These are phyloP conservation scores for Debaryomyces udenii DNA, from an alignment of 1,139 yeast species.

Conservation along the genomic window DNA sequence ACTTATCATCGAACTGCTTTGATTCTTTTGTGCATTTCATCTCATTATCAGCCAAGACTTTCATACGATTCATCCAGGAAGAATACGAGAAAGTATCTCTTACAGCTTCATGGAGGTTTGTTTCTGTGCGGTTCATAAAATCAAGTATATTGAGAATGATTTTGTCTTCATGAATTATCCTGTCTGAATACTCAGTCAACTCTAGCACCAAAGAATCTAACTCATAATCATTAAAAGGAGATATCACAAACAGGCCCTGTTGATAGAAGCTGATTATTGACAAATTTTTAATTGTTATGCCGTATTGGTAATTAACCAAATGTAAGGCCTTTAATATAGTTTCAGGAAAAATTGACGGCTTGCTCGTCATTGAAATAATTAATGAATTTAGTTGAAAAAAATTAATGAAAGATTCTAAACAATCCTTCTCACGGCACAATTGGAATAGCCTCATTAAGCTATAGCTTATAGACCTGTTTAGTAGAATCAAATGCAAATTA, in stretches of 20 bases:
- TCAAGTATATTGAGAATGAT: slow-evolving; percentile 6
- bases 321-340: slow-evolving; percentile 23
- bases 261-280: slow-evolving; percentile 19
- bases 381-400: slow-evolving; percentile 15
- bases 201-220: slow-evolving; percentile 11
- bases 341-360: slow-evolving; percentile 15
- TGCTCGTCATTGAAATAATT: slow-evolving; percentile 10
- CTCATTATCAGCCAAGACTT: slow-evolving; percentile 11
- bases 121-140: slow-evolving; percentile 9
- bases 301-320: slow-evolving; percentile 23
- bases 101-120: not conserved
- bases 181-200: slow-evolving; percentile 2
- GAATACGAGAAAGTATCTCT: slow-evolving; percentile 13
- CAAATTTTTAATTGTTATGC: slow-evolving; percentile 13
- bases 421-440: slow-evolving; percentile 23
- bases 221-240: slow-evolving; percentile 24
- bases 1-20: slow-evolving; percentile 14
- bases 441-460: slow-evolving; percentile 28
- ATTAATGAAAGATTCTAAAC: slow-evolving; percentile 23
- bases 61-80: slow-evolving; percentile 30
- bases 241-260: slow-evolving; percentile 16
- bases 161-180: slow-evolving; percentile 2
- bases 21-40: slow-evolving; percentile 1
- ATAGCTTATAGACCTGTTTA: slow-evolving; percentile 25
- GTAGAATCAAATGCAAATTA: slow-evolving; percentile 11